phyloP scores from a whole-genome alignment of 768 basidiomycete genomes.

The Strobilomyces confusus region DNA sequence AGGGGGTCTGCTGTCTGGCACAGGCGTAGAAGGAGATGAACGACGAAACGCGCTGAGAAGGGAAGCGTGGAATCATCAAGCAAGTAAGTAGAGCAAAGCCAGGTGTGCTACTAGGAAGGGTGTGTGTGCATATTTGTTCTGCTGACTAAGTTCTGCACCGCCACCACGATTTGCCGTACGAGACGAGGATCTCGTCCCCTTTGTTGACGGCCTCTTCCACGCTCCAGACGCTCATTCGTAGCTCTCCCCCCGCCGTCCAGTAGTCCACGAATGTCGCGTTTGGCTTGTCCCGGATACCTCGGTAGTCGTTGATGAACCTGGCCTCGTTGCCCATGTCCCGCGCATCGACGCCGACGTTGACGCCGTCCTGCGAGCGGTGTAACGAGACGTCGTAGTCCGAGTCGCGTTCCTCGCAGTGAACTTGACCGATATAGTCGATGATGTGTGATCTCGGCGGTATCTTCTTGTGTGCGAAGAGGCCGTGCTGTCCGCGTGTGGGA shows the following conservation, averaged over 20 bases:
- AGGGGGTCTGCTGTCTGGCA: constrained; percentile 35
- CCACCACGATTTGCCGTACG: constrained; percentile 91
- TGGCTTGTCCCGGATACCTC: constrained; percentile 65
- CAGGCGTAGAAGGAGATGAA: constrained; percentile 60
- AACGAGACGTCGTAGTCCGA: constrained; percentile 91
- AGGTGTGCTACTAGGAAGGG: not conserved
- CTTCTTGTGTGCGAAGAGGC: constrained; percentile 74
- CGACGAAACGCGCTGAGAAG: constrained; percentile 44
- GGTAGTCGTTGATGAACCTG: constrained; percentile 88
- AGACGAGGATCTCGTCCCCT: constrained; percentile 82
- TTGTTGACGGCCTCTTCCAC: constrained; percentile 56
- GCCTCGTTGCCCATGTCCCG: constrained; percentile 76
- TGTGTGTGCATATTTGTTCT: too few species aligned
- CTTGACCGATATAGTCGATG: constrained; percentile 78
- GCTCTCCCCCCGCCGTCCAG: constrained; percentile 50
- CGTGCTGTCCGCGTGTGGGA: constrained; percentile 75
- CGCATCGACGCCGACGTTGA: constrained; percentile 78
- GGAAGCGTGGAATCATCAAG: constrained; percentile 50
- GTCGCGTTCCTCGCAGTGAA: constrained; percentile 69
- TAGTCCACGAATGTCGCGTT: constrained; percentile 69
- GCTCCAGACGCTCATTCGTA: constrained; percentile 78
- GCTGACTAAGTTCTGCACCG: constrained; percentile 23
- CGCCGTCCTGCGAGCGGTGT: constrained; percentile 51
- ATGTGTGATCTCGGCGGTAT: constrained; percentile 65
- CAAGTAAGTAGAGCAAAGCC: not conserved